Base-by-base conservation (phyloP, 2,329 filamentous ascomycete species). In the Phoma sp. region DNA sequence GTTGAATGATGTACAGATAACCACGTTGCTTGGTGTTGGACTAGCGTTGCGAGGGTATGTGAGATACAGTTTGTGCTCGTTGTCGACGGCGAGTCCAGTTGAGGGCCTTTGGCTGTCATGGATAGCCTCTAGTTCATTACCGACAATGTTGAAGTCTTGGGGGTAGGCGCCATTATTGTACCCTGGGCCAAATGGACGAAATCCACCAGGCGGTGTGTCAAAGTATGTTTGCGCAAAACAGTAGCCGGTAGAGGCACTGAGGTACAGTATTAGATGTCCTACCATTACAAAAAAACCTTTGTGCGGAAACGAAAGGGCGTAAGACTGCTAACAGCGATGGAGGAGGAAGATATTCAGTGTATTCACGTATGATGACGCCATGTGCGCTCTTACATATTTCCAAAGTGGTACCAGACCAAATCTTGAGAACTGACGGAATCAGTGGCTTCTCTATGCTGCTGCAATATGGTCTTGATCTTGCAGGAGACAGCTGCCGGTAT, bases 1-100 rank as follows among this genome's bases (percentile, higher is more conserved):
- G 37, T 68, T 70, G 66, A 76, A 78, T 25, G 61, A 66, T 5
- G 73, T 76, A 46, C 72, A 74, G 17, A 74, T 68, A 33, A 74
- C 74, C 7, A 78, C 72, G 46, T 77, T 77, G 61, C 67, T 71
- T 3, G 71, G 68, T 3, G 71, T 74, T 18, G 68, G 66, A 15
- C 71, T 73, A 7, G 53, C 61, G 59, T 78, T 78, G 25, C 76
- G 74, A 17, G 76, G 75, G 49, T 78, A 79, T 4, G 76, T 77
- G 11, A 79, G 66, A 59, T 78, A 78, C 21, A 78, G 54, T 39
- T 73, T 76, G 26, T 71, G 67, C 14, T 61, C 56, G 2, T 52
- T 60, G 52, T 78, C 76, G 7, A 78, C 64, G 6, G 76, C 76
- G 11, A 78, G 62, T 12, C 76, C 76, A 5, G 76, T 77, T 1